phyloP scores from a whole-genome alignment of 108 stramenopile genomes.

The Skeletonema menzelii region DNA sequence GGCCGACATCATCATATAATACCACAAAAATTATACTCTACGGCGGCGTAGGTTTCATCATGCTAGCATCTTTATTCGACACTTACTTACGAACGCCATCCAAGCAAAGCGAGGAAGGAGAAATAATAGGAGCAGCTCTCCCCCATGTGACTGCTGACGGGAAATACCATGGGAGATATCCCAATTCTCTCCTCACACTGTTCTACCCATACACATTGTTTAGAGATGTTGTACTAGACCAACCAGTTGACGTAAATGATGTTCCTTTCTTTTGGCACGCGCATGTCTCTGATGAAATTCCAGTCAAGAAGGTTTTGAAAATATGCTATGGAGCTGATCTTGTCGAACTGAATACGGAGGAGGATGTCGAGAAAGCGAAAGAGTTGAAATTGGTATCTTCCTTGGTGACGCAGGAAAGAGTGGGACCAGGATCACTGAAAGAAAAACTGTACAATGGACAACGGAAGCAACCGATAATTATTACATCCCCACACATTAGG shows the following conservation, averaged over 20 bases:
- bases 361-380: constrained; percentile 41
- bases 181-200: constrained; percentile 53
- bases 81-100: background rate
- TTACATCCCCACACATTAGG: constrained; percentile 51
- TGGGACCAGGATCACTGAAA: constrained; percentile 16
- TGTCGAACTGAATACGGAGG: constrained; percentile 43
- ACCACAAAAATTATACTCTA: constrained; percentile 11
- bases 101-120: background rate
- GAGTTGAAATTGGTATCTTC: constrained; percentile 32
- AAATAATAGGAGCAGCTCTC: background rate
- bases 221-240: constrained; percentile 55
- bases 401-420: constrained; percentile 12
- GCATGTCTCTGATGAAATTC: constrained; percentile 35
- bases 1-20: background rate
- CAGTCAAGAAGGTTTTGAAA: constrained; percentile 38
- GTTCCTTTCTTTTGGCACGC: constrained; percentile 58
- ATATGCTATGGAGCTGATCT: constrained; percentile 48
- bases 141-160: constrained; percentile 29
- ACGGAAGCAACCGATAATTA: constrained; percentile 28
- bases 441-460: constrained; percentile 38
- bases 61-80: constrained; percentile 16
- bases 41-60: background rate
- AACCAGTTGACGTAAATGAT: constrained; percentile 40
- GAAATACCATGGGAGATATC: constrained; percentile 52
- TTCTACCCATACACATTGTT: constrained; percentile 56